These are phyloP conservation scores for Ambrosiella xylebori DNA, from an alignment of 2,329 filamentous ascomycete genomes.

Conservation along the genomic window DNA sequence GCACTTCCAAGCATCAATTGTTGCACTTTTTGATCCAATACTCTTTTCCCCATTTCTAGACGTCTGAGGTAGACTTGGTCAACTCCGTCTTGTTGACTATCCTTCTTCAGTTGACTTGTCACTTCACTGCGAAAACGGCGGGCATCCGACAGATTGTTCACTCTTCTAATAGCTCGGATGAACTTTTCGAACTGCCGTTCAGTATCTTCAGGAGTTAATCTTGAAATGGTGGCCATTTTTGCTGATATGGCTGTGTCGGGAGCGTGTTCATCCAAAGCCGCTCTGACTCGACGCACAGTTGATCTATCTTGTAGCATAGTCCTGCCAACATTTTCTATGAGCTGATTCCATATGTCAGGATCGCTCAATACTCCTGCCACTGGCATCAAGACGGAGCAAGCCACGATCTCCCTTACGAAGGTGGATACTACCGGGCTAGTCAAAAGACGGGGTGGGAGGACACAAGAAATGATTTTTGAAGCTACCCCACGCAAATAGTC, in stretches of 20 bases:
- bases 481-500: conserved; percentile 70
- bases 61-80: conserved; percentile 77
- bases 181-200: conserved; percentile 92
- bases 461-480: conserved; percentile 50
- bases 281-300: conserved; percentile 78
- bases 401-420: conserved; percentile 75
- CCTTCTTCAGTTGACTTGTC: conserved; percentile 75
- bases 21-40: conserved; percentile 78
- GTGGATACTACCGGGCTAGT: conserved; percentile 66
- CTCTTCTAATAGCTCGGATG: conserved; percentile 71
- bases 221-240: conserved; percentile 55
- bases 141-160: conserved; percentile 83
- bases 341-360: conserved; percentile 92
- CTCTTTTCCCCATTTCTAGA: conserved; percentile 76
- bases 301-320: conserved; percentile 88
- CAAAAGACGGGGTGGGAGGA: conserved; percentile 58
- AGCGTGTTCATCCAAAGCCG: conserved; percentile 84
- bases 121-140: conserved; percentile 84
- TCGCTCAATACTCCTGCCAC: conserved; percentile 67
- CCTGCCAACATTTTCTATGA: conserved; percentile 77
- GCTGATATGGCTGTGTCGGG: conserved; percentile 54
- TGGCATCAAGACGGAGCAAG: conserved; percentile 77
- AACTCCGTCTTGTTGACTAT: conserved; percentile 58
- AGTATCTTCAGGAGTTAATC: conserved; percentile 63
- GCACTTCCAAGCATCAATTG: conserved; percentile 45